Percentiles rank a stretch among this genome's conserved stretches.
These are phyloP conservation scores for Zoysia pacifica DNA, from an alignment of 176 grass and related monocot species.

Conservation along the genomic window DNA sequence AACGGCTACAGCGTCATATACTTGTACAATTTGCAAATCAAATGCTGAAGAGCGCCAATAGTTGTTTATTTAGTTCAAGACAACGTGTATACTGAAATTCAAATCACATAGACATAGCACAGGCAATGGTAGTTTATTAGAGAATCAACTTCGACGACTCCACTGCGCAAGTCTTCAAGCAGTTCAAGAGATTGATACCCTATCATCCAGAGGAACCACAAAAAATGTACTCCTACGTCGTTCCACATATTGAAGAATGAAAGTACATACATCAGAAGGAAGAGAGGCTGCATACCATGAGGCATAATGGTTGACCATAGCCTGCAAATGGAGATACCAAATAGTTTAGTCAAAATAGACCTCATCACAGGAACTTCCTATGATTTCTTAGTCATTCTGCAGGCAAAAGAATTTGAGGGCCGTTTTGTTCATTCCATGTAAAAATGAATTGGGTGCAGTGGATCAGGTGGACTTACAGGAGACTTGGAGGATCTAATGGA, in stretches of 20 bases:
- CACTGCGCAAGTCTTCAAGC: too few species aligned
- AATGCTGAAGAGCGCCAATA: neutral
- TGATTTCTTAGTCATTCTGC: neutral
- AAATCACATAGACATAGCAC: neutral
- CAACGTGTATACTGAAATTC: neutral
- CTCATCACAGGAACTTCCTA: neutral
- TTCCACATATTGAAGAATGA: neutral
- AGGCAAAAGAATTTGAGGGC: neutral
- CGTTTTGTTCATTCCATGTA: neutral
- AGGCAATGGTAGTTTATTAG: neutral
- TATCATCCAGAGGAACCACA: neutral
- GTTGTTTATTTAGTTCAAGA: neutral
- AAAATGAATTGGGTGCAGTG: neutral
- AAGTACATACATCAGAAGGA: neutral
- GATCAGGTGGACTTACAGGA: constrained; percentile 45
- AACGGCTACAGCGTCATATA: neutral
- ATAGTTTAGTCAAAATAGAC: constrained; percentile 34
- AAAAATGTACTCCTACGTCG: neutral
- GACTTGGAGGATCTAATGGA: constrained; percentile 68
- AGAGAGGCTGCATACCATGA: constrained; percentile 67
- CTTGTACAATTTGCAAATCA: neutral
- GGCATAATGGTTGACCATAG: constrained; percentile 69
- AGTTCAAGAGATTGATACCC: too few species aligned
- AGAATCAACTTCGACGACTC: neutral
- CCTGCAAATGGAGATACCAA: constrained; percentile 54